Evolutionary conservation across 2,329 filamentous ascomycete genomes (phyloP), one percentile per base, ranked within the genome.

Genomic region (Purpureocillium lavendulum): DNA sequence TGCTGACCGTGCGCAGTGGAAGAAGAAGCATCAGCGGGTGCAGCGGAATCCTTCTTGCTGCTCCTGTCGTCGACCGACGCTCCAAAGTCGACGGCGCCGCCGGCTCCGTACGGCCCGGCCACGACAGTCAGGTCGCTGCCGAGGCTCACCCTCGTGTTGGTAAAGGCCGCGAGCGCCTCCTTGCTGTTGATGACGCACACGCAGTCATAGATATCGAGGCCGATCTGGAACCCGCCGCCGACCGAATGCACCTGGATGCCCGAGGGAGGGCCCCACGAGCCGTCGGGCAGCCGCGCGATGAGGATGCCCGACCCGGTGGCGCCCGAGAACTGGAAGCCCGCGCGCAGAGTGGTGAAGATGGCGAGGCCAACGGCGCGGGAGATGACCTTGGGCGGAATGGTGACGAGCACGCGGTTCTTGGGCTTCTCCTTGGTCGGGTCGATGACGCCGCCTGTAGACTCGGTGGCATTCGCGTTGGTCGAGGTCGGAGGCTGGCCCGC

Each of bases 161-260:
- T 84, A 59, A 94, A 94, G 0, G 84, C 83, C 13, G 83, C 76
- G 32, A 94, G 67, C 0, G 87, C 87, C 48, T 84, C 74, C 32
- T 75, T 70, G 4, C 76, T 84, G 63, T 94, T 94, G 59, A 94
- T 88, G 29, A 94, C 83, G 17, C 88, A 78, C 3, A 94, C 85
- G 50, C 85, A 92, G 58, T 94, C 87, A 64, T 92, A 94, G 21
- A 94, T 87, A 58, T 94, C 87, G 11, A 90, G 74, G 11, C 87
- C 87, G 1, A 85, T 76, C 43, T 90, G 71, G 55, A 94, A 87
- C 0, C 87, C 87, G 1, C 87, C 74, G 4, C 84, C 86, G 1
- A 86, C 74, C 0, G 85, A 87, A 54, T 90, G 84, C 18, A 92
- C 73, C 60, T 89, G 74, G 54, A 94, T 89, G 26, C 84, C 87